Evolutionary conservation across 1,284 basidiomycete genomes (phyloP), one percentile per base, ranked within the genome.

Genomic region (Irpex rosettiformis): DNA sequence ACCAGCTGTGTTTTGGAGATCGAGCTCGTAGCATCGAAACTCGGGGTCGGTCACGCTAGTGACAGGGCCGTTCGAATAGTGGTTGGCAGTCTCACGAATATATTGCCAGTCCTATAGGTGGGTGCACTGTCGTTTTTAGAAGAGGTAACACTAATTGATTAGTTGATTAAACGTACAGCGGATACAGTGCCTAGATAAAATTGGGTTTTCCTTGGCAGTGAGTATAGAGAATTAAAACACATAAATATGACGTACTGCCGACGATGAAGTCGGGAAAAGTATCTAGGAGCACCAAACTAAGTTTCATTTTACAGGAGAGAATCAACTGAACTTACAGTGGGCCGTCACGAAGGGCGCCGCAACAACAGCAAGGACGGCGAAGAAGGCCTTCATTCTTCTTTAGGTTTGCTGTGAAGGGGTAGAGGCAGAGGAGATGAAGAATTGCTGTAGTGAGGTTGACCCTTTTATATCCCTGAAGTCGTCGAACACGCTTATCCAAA

Each of bases 1-100:
- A 27, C 70, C 69, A 10, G 74, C 75, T 6, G 67, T 69, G 52
- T 69, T 65, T 13, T 65, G 70, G 21, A 72, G 64, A 58, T 75
- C 73, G 52, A 74, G 69, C 63, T 77, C 77, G 65, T 79, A 80
- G 72, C 79, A 81, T 22, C 77, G 75, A 64, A 81, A 72, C 48
- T 75, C 74, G 27, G 70, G 67, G 65, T 73, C 75, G 1, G 66
- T 75, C 21, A 80, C 77, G 64, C 77, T 74, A 16, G 73, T 78
- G 49, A 74, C 77, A 18, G 77, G 77, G 1, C 69, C 77, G 47
- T 77, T 72, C 28, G 66, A 67, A 63, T 76, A 75, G 64, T 77
- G 74, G 65, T 79, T 80, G 45, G 72, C 72, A 1, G 77, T 79
- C 60, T 72, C 67, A 24, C 78, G 74, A 61, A 79, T 75, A 62